Base-by-base conservation (phyloP, 352 stramenopile species). In the Phytophthora macrochlamydospora region DNA sequence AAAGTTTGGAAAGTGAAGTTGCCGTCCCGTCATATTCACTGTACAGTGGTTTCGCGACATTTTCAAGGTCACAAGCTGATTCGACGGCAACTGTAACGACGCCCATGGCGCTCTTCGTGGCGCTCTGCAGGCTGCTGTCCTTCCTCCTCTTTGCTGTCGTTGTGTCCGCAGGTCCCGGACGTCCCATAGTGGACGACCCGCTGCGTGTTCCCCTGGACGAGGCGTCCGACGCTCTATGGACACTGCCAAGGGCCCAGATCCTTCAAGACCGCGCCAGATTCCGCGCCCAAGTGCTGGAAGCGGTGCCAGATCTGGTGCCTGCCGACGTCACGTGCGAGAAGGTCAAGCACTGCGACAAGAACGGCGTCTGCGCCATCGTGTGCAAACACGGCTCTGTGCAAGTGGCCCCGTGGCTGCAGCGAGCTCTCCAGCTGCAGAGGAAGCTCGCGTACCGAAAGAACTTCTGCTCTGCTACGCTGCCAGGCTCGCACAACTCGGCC, bases 401-500 rank as follows among this genome's bases (percentile, higher is more conserved):
- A 50, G 77, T 93, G 56, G 78, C 71, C 14, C 69, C 65, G 40
- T 94, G 81, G 83, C 78, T 85, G 7, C 67, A 78, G 29, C 81
- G 75, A 7, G 84, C 87, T 0, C 54, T 92, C 13, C 65, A 74
- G 52, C 81, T 89, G 51, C 87, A 94, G 73, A 84, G 83, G 30
- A 90, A 90, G 51, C 67, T 85, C 14, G 83, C 87, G 12, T 94
- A 93, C 69, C 73, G 69, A 29, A 70, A 84, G 53, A 78, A 82
- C n/a, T 75, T 95, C 30, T 96, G 89, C 67, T 80, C 76, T 46
- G 78, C 85, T 38, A 77, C 90, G 37, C 65, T 94, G 7, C 75
- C 79, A 0, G 89, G 66, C 2, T 89, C 85, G 7, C 89, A 96
- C 70, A 96, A 96, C 66, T 90, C 77, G 32, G 86, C 73, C 11